Conservation (phyloP, 768 basidiomycete genomes). For the Tulasnella sp. region DNA sequence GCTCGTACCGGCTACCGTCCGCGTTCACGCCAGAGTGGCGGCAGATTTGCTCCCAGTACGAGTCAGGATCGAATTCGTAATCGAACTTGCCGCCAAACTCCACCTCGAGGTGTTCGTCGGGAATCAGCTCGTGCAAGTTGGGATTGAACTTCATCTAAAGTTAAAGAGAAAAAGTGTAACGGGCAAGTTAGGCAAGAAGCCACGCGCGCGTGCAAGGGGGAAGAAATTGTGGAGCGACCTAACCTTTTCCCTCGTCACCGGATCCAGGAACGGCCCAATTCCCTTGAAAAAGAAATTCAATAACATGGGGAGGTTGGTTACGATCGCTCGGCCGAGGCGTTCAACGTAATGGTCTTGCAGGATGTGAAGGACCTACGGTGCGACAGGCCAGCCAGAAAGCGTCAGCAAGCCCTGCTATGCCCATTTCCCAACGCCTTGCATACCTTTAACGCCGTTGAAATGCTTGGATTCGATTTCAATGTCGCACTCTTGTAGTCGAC, state of each 20-base stretch:
- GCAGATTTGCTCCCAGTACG: conserved; percentile 71
- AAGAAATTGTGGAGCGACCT: conserved; percentile 31
- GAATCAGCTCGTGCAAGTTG: conserved; percentile 73
- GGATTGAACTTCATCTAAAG: conserved; percentile 87
- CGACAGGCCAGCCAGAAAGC: not conserved
- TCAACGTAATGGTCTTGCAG: conserved; percentile 90
- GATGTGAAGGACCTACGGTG: conserved; percentile 64
- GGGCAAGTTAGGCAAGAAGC: not conserved
- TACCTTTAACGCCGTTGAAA: conserved; percentile 76
- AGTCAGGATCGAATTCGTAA: conserved; percentile 71
- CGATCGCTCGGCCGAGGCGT: conserved; percentile 80
- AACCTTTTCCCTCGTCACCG: conserved; percentile 86
- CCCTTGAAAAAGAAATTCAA: conserved; percentile 80
- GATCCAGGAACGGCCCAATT: conserved; percentile 84
- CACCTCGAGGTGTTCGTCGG: conserved; percentile 72
- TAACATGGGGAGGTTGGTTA: conserved; percentile 77
- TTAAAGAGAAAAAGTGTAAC: not conserved
- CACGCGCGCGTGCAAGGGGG: not conserved
- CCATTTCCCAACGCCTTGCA: conserved; percentile 26
- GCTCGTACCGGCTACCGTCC: conserved; percentile 54
- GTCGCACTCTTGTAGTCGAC: conserved; percentile 87
- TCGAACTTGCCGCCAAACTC: conserved; percentile 73
- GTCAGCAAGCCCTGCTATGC: not conserved
- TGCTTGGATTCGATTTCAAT: conserved; percentile 79
- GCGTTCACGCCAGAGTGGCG: conserved; percentile 61